Base-by-base conservation (phyloP, 192 early-diverging fungal species). In the Oehlia diaphana region DNA sequence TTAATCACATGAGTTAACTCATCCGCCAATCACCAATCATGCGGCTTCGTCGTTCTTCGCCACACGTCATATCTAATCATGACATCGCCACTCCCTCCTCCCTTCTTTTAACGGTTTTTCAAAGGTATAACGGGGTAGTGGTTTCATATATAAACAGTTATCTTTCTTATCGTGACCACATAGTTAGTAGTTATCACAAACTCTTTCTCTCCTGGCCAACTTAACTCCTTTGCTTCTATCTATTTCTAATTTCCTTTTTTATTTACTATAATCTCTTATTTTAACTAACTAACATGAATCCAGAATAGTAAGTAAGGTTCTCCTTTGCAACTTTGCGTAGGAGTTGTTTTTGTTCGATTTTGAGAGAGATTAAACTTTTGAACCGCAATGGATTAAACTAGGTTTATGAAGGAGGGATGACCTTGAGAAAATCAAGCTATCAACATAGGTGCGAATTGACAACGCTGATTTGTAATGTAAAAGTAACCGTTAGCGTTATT, bases 261-360 rank as follows among this genome's bases (percentile, higher is more conserved):
- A 23, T 9, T 64, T 19, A 31, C 31, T 66, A 31, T 33, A 44
- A 9, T 44, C 42, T 44, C 13, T 31, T 31, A 31, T 31, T 14
- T 12, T 4, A 50, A 75, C 33, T 21, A 10, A 33, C 73, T 31
- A 67, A 77, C 3, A 77, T 77, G 76, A 77, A 77, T 67, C 76
- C 76, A 23, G 76, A 77, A 77, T 77, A 77, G 76, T 77, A 61
- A 77, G 76, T 77, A 44, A 33, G 4, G 42, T 31, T 13, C 35
- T 62, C 13, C 73, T 47, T 61, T 50, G 19, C 50, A 6, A 12
- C 23, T 23, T 31, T 61, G 42, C 35, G 13, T 37, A 12, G 10
- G 44, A 75, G 19, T 19, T 70, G 28, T 61, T 49, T 58, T 28
- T 23, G 58, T 49, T 28, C 19, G 47, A 49, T 9, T 35, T 62